These are phyloP conservation scores for Nakazawaea populi DNA, from an alignment of 805 yeast genomes.

Conservation along the genomic window DNA sequence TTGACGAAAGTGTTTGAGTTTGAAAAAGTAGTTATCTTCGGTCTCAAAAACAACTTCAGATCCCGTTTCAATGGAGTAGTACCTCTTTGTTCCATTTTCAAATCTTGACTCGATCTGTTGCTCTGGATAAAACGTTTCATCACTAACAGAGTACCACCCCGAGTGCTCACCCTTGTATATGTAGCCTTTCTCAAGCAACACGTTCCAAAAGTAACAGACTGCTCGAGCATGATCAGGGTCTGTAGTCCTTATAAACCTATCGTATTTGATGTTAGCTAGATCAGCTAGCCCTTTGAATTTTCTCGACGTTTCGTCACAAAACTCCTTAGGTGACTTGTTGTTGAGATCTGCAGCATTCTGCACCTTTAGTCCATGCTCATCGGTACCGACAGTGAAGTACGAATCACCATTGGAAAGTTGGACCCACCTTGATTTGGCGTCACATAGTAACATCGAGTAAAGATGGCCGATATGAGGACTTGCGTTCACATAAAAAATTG, in stretches of 20 bases:
- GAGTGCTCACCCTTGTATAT: conserved; percentile 79
- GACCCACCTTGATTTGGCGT: conserved; percentile 73
- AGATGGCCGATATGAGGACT: conserved; percentile 92
- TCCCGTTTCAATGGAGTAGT: conserved; percentile 61
- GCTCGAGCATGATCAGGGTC: conserved; percentile 69
- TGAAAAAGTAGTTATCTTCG: conserved; percentile 86
- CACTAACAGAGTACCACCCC: conserved; percentile 95
- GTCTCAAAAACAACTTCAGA: conserved; percentile 69
- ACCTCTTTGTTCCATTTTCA: conserved; percentile 24
- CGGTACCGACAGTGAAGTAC: conserved; percentile 84
- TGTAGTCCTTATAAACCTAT: conserved; percentile 87
- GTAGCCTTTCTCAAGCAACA: conserved; percentile 50
- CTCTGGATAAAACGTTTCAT: conserved; percentile 91
- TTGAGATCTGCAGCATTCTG: conserved; percentile 71
- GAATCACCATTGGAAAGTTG: conserved; percentile 34
- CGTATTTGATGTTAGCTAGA: conserved; percentile 50
- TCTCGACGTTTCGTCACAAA: conserved; percentile 65
- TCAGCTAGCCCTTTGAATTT: conserved; percentile 62
- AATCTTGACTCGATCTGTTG: conserved; percentile 49
- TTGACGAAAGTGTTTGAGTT: conserved; percentile 54
- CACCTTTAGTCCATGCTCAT: conserved; percentile 93
- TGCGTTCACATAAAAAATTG: conserved; percentile 95
- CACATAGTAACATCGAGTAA: conserved; percentile 81
- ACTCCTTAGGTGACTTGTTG: conserved; percentile 47
- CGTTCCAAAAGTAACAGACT: conserved; percentile 66